Evolutionary conservation across 2,329 filamentous ascomycete genomes (phyloP).

Genomic region (Phialophora chinensis): DNA sequence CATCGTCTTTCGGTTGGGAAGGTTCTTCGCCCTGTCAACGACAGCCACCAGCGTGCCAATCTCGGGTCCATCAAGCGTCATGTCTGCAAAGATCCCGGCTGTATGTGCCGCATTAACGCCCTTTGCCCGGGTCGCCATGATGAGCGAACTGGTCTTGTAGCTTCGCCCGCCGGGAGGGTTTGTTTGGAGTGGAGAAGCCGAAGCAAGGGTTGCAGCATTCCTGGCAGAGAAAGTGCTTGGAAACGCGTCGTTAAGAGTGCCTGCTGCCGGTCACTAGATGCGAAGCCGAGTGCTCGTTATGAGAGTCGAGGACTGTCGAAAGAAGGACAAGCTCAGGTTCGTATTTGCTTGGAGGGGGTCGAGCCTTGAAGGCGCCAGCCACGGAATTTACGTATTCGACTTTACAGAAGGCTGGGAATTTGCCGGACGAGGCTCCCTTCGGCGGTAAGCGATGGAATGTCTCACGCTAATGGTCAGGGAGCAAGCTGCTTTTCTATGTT

Average conservation of each 20-base stretch:
- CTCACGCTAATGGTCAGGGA: not conserved
- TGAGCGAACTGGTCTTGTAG: slow-evolving; percentile 6
- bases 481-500: not conserved
- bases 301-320: slow-evolving; percentile 13
- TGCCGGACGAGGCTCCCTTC: not conserved
- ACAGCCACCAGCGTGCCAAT: slow-evolving; percentile 93
- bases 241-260: slow-evolving; percentile 1
- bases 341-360: slow-evolving; percentile 2
- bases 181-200: slow-evolving; percentile 15
- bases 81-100: slow-evolving; percentile 91
- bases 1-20: slow-evolving; percentile 95
- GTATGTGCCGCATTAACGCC: slow-evolving; percentile 67
- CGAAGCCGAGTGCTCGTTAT: not conserved
- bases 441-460: not conserved
- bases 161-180: slow-evolving; percentile 15
- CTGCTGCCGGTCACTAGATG: not conserved
- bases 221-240: slow-evolving; percentile 11
- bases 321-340: slow-evolving; percentile 13
- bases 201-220: slow-evolving; percentile 28
- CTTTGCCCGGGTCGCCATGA: slow-evolving; percentile 33
- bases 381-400: slow-evolving; percentile 32
- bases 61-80: slow-evolving; percentile 87
- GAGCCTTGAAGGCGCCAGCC: slow-evolving; percentile 35
- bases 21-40: slow-evolving; percentile 92
- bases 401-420: slow-evolving; percentile 29